These are phyloP conservation scores for Botryosphaeria agaves DNA, from an alignment of 2,329 filamentous ascomycete genomes.

Conservation along the genomic window DNA sequence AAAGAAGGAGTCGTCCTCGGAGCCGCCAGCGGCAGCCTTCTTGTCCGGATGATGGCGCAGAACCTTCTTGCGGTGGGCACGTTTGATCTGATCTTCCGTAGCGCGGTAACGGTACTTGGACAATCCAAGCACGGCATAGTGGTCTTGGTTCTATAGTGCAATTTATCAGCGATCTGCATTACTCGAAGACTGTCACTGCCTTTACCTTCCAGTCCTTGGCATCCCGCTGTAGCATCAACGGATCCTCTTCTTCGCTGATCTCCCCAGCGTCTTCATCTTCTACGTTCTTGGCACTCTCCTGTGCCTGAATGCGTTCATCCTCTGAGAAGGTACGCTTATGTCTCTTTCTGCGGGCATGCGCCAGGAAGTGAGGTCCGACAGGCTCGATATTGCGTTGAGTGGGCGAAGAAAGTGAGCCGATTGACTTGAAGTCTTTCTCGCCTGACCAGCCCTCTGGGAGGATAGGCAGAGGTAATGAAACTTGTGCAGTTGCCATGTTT, in stretches of 20 bases:
- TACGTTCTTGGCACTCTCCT: constrained; percentile 86
- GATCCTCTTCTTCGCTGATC: constrained; percentile 85
- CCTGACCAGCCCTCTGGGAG: constrained; percentile 68
- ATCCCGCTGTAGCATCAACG: constrained; percentile 77
- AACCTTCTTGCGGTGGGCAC: constrained; percentile 98
- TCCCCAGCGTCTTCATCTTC: constrained; percentile 83
- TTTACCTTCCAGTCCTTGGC: constrained; percentile 98
- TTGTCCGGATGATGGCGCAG: constrained; percentile 98
- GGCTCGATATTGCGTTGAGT: constrained; percentile 85
- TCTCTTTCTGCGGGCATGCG: constrained; percentile 80
- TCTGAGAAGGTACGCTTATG: constrained; percentile 98
- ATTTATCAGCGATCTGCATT: constrained; percentile 4
- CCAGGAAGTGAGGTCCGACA: constrained; percentile 92
- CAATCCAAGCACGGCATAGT: constrained; percentile 90
- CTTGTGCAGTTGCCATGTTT: constrained; percentile 48
- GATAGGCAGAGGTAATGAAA: constrained; percentile 51
- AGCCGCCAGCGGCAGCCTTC: constrained; percentile 76
- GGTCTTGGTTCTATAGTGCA: constrained; percentile 60
- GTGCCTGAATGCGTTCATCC: constrained; percentile 92
- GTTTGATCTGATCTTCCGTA: constrained; percentile 96
- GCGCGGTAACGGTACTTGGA: constrained; percentile 85
- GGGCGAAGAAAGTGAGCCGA: constrained; percentile 59
- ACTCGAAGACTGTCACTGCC: constrained; percentile 2
- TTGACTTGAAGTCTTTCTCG: constrained; percentile 81
- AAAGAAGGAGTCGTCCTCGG: constrained; percentile 97